phyloP scores from a whole-genome alignment of 2,329 filamentous ascomycete species.

The Talaromyces verruculosus region DNA sequence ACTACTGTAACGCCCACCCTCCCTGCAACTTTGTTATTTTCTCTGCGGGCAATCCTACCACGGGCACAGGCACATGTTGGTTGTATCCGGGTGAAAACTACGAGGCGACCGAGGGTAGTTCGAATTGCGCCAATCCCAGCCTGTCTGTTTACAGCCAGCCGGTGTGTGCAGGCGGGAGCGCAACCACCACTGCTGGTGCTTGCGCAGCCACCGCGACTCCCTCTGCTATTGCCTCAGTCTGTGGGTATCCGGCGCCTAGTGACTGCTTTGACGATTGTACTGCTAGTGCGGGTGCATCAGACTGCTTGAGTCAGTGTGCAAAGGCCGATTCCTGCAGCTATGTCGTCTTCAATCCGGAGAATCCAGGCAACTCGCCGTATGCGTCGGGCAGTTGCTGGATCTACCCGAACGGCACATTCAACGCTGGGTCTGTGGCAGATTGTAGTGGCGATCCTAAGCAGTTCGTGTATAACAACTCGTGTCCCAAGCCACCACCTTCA shows the following conservation, averaged over 20 bases:
- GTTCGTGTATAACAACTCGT: neutral
- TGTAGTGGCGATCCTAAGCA: neutral
- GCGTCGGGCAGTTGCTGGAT: neutral
- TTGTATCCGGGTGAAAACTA: neutral
- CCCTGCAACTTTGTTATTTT: constrained; percentile 37
- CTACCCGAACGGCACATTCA: neutral
- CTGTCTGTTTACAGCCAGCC: neutral
- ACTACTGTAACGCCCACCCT: constrained; percentile 32
- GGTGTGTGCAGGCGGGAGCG: neutral
- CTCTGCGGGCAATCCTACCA: constrained; percentile 22
- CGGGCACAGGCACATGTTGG: neutral
- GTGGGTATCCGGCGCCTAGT: constrained; percentile 32
- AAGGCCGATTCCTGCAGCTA: neutral
- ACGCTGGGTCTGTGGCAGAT: neutral
- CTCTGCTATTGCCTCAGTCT: constrained; percentile 32
- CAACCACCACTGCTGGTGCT: constrained; percentile 8
- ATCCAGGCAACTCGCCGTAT: neutral
- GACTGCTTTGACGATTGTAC: constrained; percentile 28
- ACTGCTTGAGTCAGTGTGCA: neutral
- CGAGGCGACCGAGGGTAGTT: neutral
- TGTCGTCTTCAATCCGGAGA: neutral
- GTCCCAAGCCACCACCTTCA: neutral
- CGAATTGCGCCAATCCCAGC: neutral
- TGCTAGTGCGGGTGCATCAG: neutral
- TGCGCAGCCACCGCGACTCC: constrained; percentile 33